Evolutionary conservation across 345 rosid genomes (phyloP).

Genomic region (Salix udensis): DNA sequence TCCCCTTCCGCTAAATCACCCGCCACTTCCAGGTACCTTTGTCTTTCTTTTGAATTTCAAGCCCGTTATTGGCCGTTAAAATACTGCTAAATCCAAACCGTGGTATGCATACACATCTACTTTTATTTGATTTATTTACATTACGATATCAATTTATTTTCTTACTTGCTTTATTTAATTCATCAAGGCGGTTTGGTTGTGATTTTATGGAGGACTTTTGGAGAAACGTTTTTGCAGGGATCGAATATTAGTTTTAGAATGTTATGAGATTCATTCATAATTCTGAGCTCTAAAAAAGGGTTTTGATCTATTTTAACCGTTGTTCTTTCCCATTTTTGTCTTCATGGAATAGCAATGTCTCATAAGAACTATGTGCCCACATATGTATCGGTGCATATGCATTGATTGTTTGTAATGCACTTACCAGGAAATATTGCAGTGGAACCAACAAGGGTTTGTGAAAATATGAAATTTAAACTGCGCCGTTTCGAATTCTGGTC

Average conservation of each 20-base stretch:
- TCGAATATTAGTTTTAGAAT: not conserved
- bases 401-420: too few relatives aligned
- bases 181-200: not conserved
- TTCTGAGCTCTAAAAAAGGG: not conserved
- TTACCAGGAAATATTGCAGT: not conserved
- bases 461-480: not conserved
- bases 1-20: slow-evolving; percentile 25
- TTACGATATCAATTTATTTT: not conserved
- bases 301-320: not conserved
- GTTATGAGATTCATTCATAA: too few relatives aligned
- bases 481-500: not conserved
- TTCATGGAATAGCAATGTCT: not conserved
- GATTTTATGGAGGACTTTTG: slow-evolving; percentile 2
- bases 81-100: not conserved
- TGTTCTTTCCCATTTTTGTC: not conserved
- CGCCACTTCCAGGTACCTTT: slow-evolving; percentile 21
- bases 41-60: not conserved
- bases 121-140: not conserved
- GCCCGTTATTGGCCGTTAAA: slow-evolving; percentile 31
- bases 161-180: not conserved
- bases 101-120: not conserved
- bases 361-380: not conserved
- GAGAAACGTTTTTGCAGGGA: not conserved
- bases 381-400: not conserved
- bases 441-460: not conserved